These are phyloP conservation scores for Apophysomyces elegans DNA, from an alignment of 371 early-diverging fungal species.

Conservation along the genomic window DNA sequence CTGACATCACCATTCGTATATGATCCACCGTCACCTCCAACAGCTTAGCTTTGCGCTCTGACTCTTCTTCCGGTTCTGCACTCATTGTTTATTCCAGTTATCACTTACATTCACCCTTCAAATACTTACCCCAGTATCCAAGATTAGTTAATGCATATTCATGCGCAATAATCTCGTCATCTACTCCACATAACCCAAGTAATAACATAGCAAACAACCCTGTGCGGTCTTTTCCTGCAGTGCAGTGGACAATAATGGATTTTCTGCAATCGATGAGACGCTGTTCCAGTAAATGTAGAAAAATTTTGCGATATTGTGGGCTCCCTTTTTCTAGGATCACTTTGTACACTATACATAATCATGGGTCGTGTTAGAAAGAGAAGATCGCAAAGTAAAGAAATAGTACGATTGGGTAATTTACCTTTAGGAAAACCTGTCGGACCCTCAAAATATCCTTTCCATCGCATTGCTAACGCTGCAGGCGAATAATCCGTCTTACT, in stretches of 20 bases:
- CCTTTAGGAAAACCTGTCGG: slow-evolving; percentile 60
- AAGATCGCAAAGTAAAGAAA: too few relatives aligned
- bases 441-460: slow-evolving; percentile 64
- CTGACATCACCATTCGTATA: slow-evolving; percentile 51
- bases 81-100: background rate
- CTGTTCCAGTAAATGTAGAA: slow-evolving; percentile 58
- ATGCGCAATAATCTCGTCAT: slow-evolving; percentile 72
- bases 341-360: slow-evolving; percentile 43
- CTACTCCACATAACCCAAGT: slow-evolving; percentile 72
- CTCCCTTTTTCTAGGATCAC: slow-evolving; percentile 56
- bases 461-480: slow-evolving; percentile 60
- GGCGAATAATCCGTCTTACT: slow-evolving; percentile 64
- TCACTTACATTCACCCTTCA: background rate
- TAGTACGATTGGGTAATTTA: slow-evolving; percentile 7
- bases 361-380: background rate
- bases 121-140: slow-evolving; percentile 52
- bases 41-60: slow-evolving; percentile 39
- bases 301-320: slow-evolving; percentile 53
- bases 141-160: slow-evolving; percentile 73
- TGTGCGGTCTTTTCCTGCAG: slow-evolving; percentile 68
- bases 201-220: slow-evolving; percentile 80
- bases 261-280: slow-evolving; percentile 31
- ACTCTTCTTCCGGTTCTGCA: slow-evolving; percentile 42
- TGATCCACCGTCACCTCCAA: slow-evolving; percentile 37
- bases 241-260: slow-evolving; percentile 15